Conservation (phyloP, 345 rosid species). For the Diplotaxis tenuifolia region DNA sequence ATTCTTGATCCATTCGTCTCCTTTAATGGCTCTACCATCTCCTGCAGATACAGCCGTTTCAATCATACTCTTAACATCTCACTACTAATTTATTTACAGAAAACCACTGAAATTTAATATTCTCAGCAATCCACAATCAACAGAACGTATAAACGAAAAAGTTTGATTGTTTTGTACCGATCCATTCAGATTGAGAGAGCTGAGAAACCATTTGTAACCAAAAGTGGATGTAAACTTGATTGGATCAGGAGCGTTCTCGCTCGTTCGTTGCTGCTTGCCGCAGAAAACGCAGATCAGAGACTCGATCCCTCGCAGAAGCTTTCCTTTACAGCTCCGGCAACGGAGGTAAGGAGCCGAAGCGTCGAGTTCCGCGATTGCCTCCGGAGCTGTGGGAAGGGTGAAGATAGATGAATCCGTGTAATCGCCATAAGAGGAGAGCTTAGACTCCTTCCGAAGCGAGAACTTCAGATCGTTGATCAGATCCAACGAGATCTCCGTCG, state of each 20-base stretch:
- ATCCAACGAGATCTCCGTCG: slow-evolving; percentile 56
- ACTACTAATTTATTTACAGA: not conserved
- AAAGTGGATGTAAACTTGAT: slow-evolving; percentile 60
- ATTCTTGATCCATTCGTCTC: slow-evolving; percentile 43
- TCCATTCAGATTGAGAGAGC: slow-evolving; percentile 68
- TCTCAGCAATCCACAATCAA: slow-evolving; percentile 9
- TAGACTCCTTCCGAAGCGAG: slow-evolving; percentile 62
- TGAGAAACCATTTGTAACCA: slow-evolving; percentile 68
- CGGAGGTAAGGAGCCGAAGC: slow-evolving; percentile 62
- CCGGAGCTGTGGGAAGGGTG: slow-evolving; percentile 43
- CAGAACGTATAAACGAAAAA: not conserved
- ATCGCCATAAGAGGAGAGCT: slow-evolving; percentile 49
- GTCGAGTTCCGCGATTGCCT: slow-evolving; percentile 52
- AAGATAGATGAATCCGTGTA: slow-evolving; percentile 26
- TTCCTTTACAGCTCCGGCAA: slow-evolving; percentile 66
- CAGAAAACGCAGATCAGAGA: slow-evolving; percentile 81
- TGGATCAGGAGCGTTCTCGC: slow-evolving; percentile 52
- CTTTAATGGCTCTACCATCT: slow-evolving; percentile 47
- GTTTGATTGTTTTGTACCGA: slow-evolving; percentile 48
- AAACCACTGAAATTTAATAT: not conserved
- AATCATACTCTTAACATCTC: not conserved
- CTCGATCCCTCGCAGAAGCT: slow-evolving; percentile 55
- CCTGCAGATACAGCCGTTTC: slow-evolving; percentile 48
- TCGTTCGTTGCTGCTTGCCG: slow-evolving; percentile 47
- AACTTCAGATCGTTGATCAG: slow-evolving; percentile 52